phyloP scores from a whole-genome alignment of 1,139 yeast species.

The Lizanozyma gosingica region DNA sequence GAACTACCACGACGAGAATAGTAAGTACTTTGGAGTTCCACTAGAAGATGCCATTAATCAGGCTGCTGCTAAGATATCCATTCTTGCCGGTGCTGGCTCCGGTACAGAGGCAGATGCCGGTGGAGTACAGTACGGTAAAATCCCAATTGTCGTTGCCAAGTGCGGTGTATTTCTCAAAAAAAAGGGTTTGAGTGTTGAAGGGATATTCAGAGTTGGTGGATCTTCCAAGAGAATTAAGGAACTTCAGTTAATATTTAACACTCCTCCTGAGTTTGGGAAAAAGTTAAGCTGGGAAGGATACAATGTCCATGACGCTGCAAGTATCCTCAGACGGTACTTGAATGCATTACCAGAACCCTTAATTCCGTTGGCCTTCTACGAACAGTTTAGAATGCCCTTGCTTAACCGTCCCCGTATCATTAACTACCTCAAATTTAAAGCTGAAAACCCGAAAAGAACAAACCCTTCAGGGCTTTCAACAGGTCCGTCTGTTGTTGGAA shows the following conservation, averaged over 20 bases:
- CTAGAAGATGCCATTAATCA: conserved; percentile 59
- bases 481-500: no score
- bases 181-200: conserved; percentile 72
- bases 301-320: conserved; percentile 97
- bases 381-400: conserved; percentile 72
- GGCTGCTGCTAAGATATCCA: conserved; percentile 69
- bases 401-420: conserved; percentile 50
- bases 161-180: conserved; percentile 83
- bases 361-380: conserved; percentile 72
- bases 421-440: conserved; percentile 52
- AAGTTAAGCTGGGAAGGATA: conserved; percentile 86
- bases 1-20: conserved; percentile 27
- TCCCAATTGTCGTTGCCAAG: conserved; percentile 89
- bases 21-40: conserved; percentile 78
- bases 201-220: conserved; percentile 91
- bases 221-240: conserved; percentile 83
- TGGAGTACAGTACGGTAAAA: conserved; percentile 65
- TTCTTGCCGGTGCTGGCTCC: conserved; percentile 25
- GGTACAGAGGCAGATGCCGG: conserved; percentile 36
- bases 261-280: conserved; percentile 85
- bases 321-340: conserved; percentile 73
- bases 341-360: conserved; percentile 90
- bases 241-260: conserved; percentile 71
- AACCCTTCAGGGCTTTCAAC: background rate
- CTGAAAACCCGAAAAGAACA: conserved; percentile 27